Conservation (phyloP, 2,329 filamentous ascomycete species). For the Falciphora oryzae region DNA sequence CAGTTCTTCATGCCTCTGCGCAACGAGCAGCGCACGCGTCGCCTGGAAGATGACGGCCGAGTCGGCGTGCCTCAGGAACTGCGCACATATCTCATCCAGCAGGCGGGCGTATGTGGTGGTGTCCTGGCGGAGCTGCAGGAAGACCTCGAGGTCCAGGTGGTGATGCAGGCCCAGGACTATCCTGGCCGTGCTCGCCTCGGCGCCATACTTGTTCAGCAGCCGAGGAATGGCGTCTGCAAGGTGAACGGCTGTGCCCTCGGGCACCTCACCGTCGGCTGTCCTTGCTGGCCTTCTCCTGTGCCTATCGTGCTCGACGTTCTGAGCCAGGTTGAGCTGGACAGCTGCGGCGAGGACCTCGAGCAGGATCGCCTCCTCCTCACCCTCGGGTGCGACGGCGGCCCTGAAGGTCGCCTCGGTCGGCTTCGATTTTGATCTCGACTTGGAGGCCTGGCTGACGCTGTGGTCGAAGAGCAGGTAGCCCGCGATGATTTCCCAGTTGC, state of each 20-base stretch:
- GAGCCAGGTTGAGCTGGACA: slow-evolving; percentile 67
- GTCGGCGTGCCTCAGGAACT: slow-evolving; percentile 90
- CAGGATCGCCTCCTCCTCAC: slow-evolving; percentile 76
- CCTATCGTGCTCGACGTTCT: slow-evolving; percentile 57
- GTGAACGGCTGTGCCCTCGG: slow-evolving; percentile 72
- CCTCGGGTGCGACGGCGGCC: slow-evolving; percentile 64
- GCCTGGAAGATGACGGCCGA: slow-evolving; percentile 80
- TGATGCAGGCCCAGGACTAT: slow-evolving; percentile 82
- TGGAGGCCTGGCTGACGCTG: slow-evolving; percentile 55
- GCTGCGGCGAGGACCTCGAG: slow-evolving; percentile 81
- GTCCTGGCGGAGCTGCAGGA: slow-evolving; percentile 84
- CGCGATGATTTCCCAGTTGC: slow-evolving; percentile 81
- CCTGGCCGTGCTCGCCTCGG: slow-evolving; percentile 79
- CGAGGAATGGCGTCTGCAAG: slow-evolving; percentile 76
- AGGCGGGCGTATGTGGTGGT: slow-evolving; percentile 72
- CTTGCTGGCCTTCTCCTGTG: slow-evolving; percentile 52
- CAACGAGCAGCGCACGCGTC: slow-evolving; percentile 74
- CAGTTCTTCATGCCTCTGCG: slow-evolving; percentile 79
- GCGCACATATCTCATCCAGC: slow-evolving; percentile 86
- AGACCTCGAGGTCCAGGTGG: slow-evolving; percentile 78
- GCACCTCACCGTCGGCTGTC: slow-evolving; percentile 61
- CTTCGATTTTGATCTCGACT: slow-evolving; percentile 22
- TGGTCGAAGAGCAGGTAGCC: slow-evolving; percentile 93
- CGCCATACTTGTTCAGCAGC: slow-evolving; percentile 87
- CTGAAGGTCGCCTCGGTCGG: slow-evolving; percentile 58